These are phyloP conservation scores for Sutorius eximius DNA, from an alignment of 1,284 basidiomycete species.

Conservation along the genomic window DNA sequence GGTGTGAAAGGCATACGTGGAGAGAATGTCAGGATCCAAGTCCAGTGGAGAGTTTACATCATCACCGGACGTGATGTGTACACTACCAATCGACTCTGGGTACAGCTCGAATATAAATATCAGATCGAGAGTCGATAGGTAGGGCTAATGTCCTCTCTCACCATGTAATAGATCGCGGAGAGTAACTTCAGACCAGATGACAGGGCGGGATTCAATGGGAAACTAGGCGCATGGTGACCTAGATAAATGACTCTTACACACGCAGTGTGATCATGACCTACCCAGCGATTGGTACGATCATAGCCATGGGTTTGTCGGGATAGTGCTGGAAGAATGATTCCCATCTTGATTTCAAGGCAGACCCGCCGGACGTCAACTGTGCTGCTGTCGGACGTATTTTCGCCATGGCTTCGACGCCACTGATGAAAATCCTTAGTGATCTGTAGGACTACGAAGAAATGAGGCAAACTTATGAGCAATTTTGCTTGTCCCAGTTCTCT, in stretches of 20 bases:
- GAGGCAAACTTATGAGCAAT: slow-evolving; percentile 49
- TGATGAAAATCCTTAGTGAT: slow-evolving; percentile 13
- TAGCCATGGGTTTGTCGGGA: slow-evolving; percentile 26
- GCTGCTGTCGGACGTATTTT: slow-evolving; percentile 41
- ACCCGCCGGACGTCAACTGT: slow-evolving; percentile 39
- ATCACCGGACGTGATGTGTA: slow-evolving; percentile 30
- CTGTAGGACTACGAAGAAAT: neutral
- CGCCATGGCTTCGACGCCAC: slow-evolving; percentile 39
- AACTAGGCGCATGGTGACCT: slow-evolving; percentile 7
- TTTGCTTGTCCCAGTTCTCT: slow-evolving; percentile 44
- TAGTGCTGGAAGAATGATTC: slow-evolving; percentile 34
- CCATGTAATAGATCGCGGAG: slow-evolving; percentile 11
- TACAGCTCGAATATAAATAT: slow-evolving; percentile 23
- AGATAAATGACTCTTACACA: neutral
- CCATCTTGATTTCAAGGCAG: slow-evolving; percentile 41
- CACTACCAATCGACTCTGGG: slow-evolving; percentile 30
- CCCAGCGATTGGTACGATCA: slow-evolving; percentile 18
- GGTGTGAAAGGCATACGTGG: slow-evolving; percentile 4
- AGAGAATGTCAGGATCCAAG: slow-evolving; percentile 17
- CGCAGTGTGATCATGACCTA: neutral
- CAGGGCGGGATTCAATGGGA: neutral
- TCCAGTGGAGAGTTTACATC: slow-evolving; percentile 25
- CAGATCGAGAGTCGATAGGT: neutral
- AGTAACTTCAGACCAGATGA: slow-evolving; percentile 12
- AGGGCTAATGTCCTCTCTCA: neutral